Base-by-base conservation (phyloP, 1,139 yeast species). In the Geotrichum klebahnii region DNA sequence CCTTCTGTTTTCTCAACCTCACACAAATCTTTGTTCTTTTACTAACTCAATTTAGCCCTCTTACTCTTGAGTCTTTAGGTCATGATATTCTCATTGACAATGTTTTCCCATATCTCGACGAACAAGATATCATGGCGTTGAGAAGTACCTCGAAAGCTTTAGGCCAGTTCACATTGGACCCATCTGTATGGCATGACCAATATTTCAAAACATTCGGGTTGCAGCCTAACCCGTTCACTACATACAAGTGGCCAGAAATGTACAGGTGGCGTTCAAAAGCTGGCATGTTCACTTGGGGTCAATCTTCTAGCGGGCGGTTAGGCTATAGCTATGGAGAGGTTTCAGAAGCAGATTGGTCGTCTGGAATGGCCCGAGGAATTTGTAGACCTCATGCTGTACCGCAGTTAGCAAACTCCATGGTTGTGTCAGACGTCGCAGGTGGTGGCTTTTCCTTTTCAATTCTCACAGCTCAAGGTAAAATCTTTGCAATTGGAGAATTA, bases 391-490 rank as follows among this genome's bases (percentile, higher is more conserved):
- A 45, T 22, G 49, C 39, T 43, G 61, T 75, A 10, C 37, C 47
- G 14, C 44, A 59, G 1, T 64, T 67, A 47, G 61, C 69, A 60
- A 61, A 73, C 34, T 67, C 70, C 16, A 63, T 67, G 22, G 63
- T 76, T 1, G 66, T 82, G 6, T 70, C 77, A 3, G 86, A 81
- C 59, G 68, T 84, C 1, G 71, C 78, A 16, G 81, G 84, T 5
- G 84, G 84, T 34, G 94, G 94, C 1, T 83, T 73, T 60, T 75
- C 83, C n/a, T 80, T 82, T 59, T 79, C 81, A 42, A 67, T 84
- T 0, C 66, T 84, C 43, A 53, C 65, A 10, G 58, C 53, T 1
- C 52, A 54, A 19, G 65, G 66, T 5, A 45, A 55, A 16, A 48
- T 63, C 10, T 59, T 54, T 47, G 62, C 59, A 6, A 56, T 61